A percentile compares a stretch with the other conserved stretches of the same genome.
phyloP scores from a whole-genome alignment of 2,329 filamentous ascomycete genomes.

The Septoria petroselini region DNA sequence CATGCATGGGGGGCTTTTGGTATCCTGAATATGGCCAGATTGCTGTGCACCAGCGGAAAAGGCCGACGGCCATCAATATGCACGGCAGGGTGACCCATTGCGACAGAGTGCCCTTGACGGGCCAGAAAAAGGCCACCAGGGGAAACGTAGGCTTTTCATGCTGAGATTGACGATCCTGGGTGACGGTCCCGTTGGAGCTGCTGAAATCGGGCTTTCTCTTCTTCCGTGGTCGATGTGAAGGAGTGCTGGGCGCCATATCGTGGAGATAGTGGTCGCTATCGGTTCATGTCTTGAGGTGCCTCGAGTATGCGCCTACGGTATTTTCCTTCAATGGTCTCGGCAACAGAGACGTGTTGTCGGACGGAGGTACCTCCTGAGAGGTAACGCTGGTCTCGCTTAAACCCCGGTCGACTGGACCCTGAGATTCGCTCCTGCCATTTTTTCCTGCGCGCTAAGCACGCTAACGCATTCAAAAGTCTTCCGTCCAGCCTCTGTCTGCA shows the following conservation, averaged over 20 bases:
- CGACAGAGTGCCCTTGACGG: constrained; percentile 69
- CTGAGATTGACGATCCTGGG: constrained; percentile 45
- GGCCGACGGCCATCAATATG: constrained; percentile 81
- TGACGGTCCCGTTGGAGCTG: constrained; percentile 45
- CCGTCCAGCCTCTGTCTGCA: constrained; percentile 7
- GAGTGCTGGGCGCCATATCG: constrained; percentile 27
- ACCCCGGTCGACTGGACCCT: no score
- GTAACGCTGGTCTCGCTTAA: no score
- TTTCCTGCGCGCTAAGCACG: background rate
- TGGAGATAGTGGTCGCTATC: constrained; percentile 6
- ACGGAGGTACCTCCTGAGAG: no score
- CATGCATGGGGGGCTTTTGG: constrained; percentile 81
- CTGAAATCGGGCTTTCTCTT: constrained; percentile 43
- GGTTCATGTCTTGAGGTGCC: constrained; percentile 9
- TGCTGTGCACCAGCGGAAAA: constrained; percentile 89
- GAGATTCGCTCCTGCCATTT: no score
- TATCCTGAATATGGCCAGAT: constrained; percentile 95
- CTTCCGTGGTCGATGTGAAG: constrained; percentile 41
- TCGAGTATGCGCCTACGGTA: background rate
- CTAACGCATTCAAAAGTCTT: constrained; percentile 7
- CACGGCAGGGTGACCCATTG: constrained; percentile 90
- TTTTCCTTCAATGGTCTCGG: no score
- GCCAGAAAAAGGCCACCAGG: constrained; percentile 91
- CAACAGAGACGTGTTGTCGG: constrained; percentile 4
- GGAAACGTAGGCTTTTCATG: constrained; percentile 71